Percentiles rank a stretch among this genome's conserved stretches.
phyloP scores from a whole-genome alignment of 2,329 filamentous ascomycete species.

The Trichoderma sp. region DNA sequence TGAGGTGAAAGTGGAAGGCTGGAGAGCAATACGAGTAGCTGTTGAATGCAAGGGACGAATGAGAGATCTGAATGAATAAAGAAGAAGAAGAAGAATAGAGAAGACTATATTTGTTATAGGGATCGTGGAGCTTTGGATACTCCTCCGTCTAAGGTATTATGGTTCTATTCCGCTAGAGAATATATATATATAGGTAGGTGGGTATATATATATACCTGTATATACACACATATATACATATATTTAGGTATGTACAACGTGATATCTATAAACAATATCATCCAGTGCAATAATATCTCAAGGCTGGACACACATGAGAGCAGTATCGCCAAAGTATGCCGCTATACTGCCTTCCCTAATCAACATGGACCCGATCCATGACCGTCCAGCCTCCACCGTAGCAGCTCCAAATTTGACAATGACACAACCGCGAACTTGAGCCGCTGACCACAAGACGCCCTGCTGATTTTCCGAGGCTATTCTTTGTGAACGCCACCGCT shows the following conservation, averaged over 20 bases:
- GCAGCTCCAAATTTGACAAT: slow-evolving; percentile 88
- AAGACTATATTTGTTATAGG: no score
- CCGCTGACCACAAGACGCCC: slow-evolving; percentile 78
- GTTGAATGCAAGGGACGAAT: no score
- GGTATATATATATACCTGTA: no score
- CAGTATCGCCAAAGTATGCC: slow-evolving; percentile 74
- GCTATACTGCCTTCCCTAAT: slow-evolving; percentile 71
- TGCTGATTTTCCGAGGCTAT: slow-evolving; percentile 59
- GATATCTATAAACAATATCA: not conserved
- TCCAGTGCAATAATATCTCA: not conserved
- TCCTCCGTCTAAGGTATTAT: no score
- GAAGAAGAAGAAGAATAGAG: no score
- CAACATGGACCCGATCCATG: slow-evolving; percentile 79
- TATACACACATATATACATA: no score
- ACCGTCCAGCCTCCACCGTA: slow-evolving; percentile 76
- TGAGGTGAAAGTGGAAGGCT: no score
- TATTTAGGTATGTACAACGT: not conserved
- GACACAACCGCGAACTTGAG: slow-evolving; percentile 77
- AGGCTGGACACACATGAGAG: slow-evolving; percentile 71
- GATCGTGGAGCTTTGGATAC: no score
- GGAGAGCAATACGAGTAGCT: no score
- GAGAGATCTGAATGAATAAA: no score
- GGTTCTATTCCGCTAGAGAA: no score
- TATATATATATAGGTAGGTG: no score
- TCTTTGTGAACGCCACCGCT: slow-evolving; percentile 58